These are phyloP conservation scores for Rutstroemia sp. DNA, from an alignment of 2,329 filamentous ascomycete genomes.

Conservation along the genomic window DNA sequence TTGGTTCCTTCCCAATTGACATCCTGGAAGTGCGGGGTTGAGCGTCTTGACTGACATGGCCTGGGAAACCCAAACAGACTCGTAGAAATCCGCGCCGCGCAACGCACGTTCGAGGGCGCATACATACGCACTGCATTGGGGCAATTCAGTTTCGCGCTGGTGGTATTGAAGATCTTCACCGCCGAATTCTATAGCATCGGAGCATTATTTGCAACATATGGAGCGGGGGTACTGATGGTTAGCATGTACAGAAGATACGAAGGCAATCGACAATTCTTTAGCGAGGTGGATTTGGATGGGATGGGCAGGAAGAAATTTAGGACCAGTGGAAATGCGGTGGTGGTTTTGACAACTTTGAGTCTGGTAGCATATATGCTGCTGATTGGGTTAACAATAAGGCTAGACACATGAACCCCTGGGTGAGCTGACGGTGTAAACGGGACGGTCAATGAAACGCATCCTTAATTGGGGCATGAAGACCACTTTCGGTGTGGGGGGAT, in stretches of 20 bases:
- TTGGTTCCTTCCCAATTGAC: constrained; percentile 13
- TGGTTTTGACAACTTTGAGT: constrained; percentile 49
- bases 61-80: constrained; percentile 38
- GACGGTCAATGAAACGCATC: not conserved
- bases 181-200: constrained; percentile 94
- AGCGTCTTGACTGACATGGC: not conserved
- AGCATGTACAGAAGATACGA: constrained; percentile 82
- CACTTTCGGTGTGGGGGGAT: not conserved
- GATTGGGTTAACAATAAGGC: constrained; percentile 45
- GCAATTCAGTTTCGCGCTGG: constrained; percentile 90
- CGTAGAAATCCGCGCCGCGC: constrained; percentile 88
- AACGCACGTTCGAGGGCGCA: constrained; percentile 94
- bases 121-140: constrained; percentile 92
- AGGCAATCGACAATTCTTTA: constrained; percentile 91
- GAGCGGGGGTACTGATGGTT: constrained; percentile 73
- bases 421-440: constrained; percentile 1
- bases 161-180: constrained; percentile 95
- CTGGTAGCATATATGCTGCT: constrained; percentile 50
- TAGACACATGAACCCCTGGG: constrained; percentile 16
- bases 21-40: not conserved
- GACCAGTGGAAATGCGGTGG: constrained; percentile 56
- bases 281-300: constrained; percentile 34
- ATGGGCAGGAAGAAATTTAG: constrained; percentile 49
- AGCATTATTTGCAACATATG: constrained; percentile 91
- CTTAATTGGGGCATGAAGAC: not conserved